phyloP scores from a whole-genome alignment of 2,329 filamentous ascomycete species.

The Ceratocystis destructans region DNA sequence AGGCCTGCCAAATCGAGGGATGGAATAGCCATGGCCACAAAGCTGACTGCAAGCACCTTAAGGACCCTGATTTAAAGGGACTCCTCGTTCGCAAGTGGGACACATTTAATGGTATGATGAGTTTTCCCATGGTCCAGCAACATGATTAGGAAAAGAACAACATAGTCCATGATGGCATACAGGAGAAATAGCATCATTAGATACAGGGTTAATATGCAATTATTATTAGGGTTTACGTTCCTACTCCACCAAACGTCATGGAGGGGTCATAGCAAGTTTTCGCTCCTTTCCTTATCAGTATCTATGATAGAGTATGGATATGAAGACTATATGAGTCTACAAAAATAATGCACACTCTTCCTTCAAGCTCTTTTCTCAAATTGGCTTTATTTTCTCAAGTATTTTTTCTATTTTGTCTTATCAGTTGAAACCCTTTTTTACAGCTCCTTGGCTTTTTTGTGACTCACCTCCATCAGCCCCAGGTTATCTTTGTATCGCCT shows the following conservation, averaged over 20 bases:
- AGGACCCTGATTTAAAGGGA: no score
- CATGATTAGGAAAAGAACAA: neutral
- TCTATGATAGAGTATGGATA: no score
- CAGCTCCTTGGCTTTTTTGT: neutral
- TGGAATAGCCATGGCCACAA: no score
- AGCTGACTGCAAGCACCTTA: no score
- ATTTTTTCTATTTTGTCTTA: neutral
- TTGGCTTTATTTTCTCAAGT: neutral
- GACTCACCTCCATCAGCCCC: neutral
- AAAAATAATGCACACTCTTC: neutral
- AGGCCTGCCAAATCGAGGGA: no score
- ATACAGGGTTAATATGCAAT: neutral
- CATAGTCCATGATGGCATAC: neutral
- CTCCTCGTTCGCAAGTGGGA: no score
- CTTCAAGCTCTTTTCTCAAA: neutral
- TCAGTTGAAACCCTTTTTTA: neutral
- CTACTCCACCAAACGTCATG: neutral
- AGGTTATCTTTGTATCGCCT: neutral
- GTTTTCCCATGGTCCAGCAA: no score
- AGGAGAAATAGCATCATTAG: neutral
- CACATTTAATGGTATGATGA: no score
- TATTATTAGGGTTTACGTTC: neutral
- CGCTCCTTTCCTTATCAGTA: neutral
- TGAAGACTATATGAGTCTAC: neutral
- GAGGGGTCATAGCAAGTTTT: slow-evolving; percentile 1